Evolutionary conservation across 495 filamentous ascomycete genomes (phyloP).

Genomic region (Halenospora varia): DNA sequence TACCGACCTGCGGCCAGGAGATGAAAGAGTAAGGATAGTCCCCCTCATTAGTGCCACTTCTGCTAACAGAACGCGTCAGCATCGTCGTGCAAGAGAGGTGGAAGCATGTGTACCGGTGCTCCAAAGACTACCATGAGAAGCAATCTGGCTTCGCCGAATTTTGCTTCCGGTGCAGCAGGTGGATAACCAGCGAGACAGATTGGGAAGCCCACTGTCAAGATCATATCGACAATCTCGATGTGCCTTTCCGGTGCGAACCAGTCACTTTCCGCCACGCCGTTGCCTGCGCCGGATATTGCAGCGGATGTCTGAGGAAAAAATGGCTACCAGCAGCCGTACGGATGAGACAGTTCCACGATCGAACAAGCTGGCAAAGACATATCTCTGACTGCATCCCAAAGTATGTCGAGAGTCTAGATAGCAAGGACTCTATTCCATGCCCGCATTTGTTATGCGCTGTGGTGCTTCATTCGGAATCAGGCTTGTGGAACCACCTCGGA

Average conservation of each 20-base stretch:
- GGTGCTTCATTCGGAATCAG: no score
- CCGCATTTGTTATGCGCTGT: no score
- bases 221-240: conserved; percentile 16
- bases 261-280: conserved; percentile 20
- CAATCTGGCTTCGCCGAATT: conserved; percentile 19
- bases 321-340: no score
- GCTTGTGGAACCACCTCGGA: no score
- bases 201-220: conserved; percentile 23
- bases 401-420: no score
- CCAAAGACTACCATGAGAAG: conserved; percentile 17
- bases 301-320: no score
- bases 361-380: no score
- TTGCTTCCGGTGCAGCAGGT: conserved; percentile 16
- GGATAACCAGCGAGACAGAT: conserved; percentile 15
- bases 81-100: conserved; percentile 17
- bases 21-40: conserved; percentile 18
- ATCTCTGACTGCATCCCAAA: no score
- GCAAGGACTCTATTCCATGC: no score
- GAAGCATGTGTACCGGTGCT: conserved; percentile 18
- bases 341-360: no score
- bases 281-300: conserved; percentile 15
- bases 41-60: conserved; percentile 11
- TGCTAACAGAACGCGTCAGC: conserved; percentile 17
- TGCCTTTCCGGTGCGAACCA: no score
- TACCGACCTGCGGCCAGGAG: conserved; percentile 18